A percentile compares a stretch with the other conserved stretches of the same genome.
Evolutionary conservation across 1,284 basidiomycete species (phyloP).

Genomic region (Fomitiporia mediterranea): DNA sequence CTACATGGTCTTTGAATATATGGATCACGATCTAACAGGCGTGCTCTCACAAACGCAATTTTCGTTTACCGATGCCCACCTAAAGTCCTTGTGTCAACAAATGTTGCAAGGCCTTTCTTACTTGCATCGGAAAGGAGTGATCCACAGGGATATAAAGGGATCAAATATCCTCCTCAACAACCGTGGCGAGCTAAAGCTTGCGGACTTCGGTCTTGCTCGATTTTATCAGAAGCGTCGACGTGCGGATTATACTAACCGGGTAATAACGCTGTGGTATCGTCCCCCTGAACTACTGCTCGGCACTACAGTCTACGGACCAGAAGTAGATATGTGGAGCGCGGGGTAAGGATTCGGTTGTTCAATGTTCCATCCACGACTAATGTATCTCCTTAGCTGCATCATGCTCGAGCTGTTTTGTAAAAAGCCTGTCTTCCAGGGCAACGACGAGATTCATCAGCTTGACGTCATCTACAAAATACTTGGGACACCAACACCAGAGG

Average conservation of each 20-base stretch:
- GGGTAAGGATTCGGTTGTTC: too few species aligned
- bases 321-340: slow-evolving; percentile 99
- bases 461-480: slow-evolving; percentile 88
- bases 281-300: slow-evolving; percentile 95
- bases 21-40: slow-evolving; percentile 98
- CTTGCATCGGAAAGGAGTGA: slow-evolving; percentile 90
- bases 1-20: slow-evolving; percentile 99
- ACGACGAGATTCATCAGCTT: slow-evolving; percentile 95
- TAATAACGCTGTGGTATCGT: slow-evolving; percentile 99
- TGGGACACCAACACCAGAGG: slow-evolving; percentile 80
- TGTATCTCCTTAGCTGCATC: too few species aligned
- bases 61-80: slow-evolving; percentile 77
- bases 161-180: slow-evolving; percentile 97
- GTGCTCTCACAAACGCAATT: slow-evolving; percentile 90
- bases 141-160: slow-evolving; percentile 98
- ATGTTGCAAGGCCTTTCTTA: slow-evolving; percentile 93
- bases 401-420: slow-evolving; percentile 97
- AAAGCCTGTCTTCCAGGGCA: slow-evolving; percentile 93
- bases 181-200: slow-evolving; percentile 90
- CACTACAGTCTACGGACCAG: slow-evolving; percentile 93
- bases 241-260: slow-evolving; percentile 96
- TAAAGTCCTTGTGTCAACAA: slow-evolving; percentile 93
- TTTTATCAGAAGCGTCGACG: slow-evolving; percentile 89
- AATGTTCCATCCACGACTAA: too few species aligned
- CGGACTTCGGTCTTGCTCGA: slow-evolving; percentile 96